Evolutionary conservation across 345 rosid genomes (phyloP).

Genomic region (Aegle marmelos): DNA sequence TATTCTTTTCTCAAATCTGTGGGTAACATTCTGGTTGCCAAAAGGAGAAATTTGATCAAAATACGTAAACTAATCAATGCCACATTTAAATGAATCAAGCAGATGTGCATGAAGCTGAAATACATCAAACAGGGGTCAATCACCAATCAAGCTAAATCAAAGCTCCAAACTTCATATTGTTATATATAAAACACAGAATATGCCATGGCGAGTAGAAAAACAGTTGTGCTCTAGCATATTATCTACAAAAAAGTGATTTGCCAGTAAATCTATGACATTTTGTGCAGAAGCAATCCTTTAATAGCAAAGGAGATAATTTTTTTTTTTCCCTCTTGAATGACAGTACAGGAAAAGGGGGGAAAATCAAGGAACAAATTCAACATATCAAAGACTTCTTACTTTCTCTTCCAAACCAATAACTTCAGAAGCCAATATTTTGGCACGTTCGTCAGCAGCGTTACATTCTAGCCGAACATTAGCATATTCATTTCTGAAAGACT

Average conservation of each 20-base stretch:
- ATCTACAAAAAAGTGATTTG: background rate
- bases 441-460: conserved; percentile 89
- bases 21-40: background rate
- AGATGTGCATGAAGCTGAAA: conserved; percentile 2
- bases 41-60: background rate
- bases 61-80: background rate
- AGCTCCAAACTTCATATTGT: background rate
- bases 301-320: background rate
- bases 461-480: conserved; percentile 80
- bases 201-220: background rate
- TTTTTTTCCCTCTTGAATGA: background rate
- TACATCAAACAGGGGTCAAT: background rate
- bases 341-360: background rate
- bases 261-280: background rate
- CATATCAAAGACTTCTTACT: conserved; percentile 37
- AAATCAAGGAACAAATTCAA: background rate
- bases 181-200: background rate
- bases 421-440: conserved; percentile 90
- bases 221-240: background rate
- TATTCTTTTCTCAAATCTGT: background rate
- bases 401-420: conserved; percentile 98
- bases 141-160: background rate
- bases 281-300: background rate
- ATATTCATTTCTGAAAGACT: conserved; percentile 65
- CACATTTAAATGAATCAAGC: conserved; percentile 20